Base-by-base conservation (phyloP, 2,329 filamentous ascomycete species). In the Cladosporium cucumerinum region DNA sequence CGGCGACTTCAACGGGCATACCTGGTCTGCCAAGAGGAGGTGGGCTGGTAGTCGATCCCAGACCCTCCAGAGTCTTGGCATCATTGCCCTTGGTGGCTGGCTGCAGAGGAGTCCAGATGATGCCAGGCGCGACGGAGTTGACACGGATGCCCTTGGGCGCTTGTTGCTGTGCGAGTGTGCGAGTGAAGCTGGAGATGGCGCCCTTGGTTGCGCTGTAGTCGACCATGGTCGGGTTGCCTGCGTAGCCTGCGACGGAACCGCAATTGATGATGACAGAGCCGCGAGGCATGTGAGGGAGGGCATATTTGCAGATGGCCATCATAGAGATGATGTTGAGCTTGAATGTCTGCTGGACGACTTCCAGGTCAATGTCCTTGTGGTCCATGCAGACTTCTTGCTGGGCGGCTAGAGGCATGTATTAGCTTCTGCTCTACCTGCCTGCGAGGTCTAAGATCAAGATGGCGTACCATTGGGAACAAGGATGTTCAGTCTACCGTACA, bases 271-370 rank as follows among this genome's bases (percentile, higher is more conserved):
- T 86, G 2, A 80, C 82, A 48, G 34, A 67, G 11, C 76, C 76
- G 5, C 84, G 83, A 63, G 80, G 77, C 84, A 87, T 84, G 68
- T 86, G 81, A 5, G 81, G 81, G 8, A 87, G 72, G 0, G 84
- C 79, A 66, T 81, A 86, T 71, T 87, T 87, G 5, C 82, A 82
- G 66, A 87, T 77, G n/a, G 84, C 84, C 70, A 87, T 85, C 78
- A 86, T 86, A 63, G 83, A 80, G 10, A 86, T 69, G 34, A 87
- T 82, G 66, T 87, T 87, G 66, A 79, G 82, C 52, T 80, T 80
- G 78, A 87, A 88, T 0, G 82, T 84, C 68, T 81, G 83, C 67
- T 86, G 82, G 0, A 87, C 83, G 0, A 80, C 75, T 16, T 83
- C 79, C 0, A 87, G 78, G 70, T 86, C 79, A 30, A 85, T 86